Evolutionary conservation across 2,329 filamentous ascomycete genomes (phyloP), one percentile per base, ranked within the genome.

Genomic region (Fusarium nelsonii): DNA sequence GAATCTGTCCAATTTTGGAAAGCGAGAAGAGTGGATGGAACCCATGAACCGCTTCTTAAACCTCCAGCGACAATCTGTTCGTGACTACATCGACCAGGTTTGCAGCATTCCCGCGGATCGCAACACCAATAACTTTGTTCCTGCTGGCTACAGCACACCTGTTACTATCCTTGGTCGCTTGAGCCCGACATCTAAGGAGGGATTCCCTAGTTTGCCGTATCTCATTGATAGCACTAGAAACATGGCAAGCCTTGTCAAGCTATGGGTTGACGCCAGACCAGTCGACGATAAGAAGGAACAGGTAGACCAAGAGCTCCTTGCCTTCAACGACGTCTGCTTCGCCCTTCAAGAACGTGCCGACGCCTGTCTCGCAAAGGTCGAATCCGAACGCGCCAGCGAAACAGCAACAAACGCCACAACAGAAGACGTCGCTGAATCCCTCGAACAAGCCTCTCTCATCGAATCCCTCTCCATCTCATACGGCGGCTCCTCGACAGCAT

Each of bases 11-110:
- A 93, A 89, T 0, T 97, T 97, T 76, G 95, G 95, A 40, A 94
- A 92, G 76, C 97, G 97, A 77, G 95, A 98, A 79, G 90, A 91
- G n/a, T 98, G 94, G 93, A 97, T 98, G 94, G 94, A 97, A 80
- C 94, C 94, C 0, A 98, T 98, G 95, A 98, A 97, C 76, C 88
- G 87, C 43, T 97, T 97, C 73, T 82, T 98, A 37, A 86, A 85
- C 10, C 84, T 88, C 2, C 91, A 97, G 74, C 88, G 94, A 20
- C 86, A 91, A 72, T 88, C 92, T 39, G 93, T 97, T 79, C 97
- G 94, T 77, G 87, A 90, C 46, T 97, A 94, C 73, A 91, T 97
- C 63, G 94, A 98, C 76, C 85, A 89, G 32, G 88, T 97, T 46
- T 97, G 95, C 81, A 88, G 91, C 10, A 92, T 97, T 54, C 90